phyloP scores from a whole-genome alignment of 2,329 filamentous ascomycete genomes.

The Macroventuria anomochaeta region DNA sequence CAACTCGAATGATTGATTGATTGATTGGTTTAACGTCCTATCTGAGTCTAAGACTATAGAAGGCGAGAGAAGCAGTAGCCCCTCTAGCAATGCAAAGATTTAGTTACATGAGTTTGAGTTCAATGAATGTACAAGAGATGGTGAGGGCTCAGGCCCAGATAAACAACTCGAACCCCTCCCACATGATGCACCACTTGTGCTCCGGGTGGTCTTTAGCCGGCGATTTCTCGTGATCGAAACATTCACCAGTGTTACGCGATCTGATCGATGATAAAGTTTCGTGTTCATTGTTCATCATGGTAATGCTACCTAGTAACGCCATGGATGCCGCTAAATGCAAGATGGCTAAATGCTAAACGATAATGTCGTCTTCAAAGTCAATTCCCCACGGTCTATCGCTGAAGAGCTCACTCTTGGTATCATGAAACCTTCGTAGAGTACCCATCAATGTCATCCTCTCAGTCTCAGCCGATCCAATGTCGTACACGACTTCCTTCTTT shows the following conservation, averaged over 20 bases:
- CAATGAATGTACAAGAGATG: too few relatives aligned
- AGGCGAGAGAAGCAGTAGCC: too few relatives aligned
- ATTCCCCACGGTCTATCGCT: background rate
- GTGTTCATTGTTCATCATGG: background rate
- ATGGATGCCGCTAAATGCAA: conserved; percentile 28
- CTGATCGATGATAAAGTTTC: background rate
- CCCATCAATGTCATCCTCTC: conserved; percentile 31
- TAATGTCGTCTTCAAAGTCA: conserved; percentile 4
- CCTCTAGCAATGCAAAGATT: too few relatives aligned
- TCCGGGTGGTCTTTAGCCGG: conserved; percentile 15
- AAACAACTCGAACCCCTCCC: conserved; percentile 18
- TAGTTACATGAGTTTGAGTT: too few relatives aligned
- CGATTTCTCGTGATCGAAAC: background rate
- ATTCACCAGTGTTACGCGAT: background rate
- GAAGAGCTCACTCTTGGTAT: background rate
- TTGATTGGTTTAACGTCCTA: too few relatives aligned
- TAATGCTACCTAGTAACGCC: conserved; percentile 17
- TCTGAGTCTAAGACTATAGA: too few relatives aligned
- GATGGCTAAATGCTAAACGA: conserved; percentile 21
- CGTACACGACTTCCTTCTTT: conserved; percentile 54
- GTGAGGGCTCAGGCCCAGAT: too few relatives aligned
- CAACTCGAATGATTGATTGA: too few relatives aligned
- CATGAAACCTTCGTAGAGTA: conserved; percentile 21
- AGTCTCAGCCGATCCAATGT: conserved; percentile 39
- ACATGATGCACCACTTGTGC: conserved; percentile 22